Evolutionary conservation across 2,329 filamentous ascomycete species (phyloP).

Genomic region (Alternaria longipes): DNA sequence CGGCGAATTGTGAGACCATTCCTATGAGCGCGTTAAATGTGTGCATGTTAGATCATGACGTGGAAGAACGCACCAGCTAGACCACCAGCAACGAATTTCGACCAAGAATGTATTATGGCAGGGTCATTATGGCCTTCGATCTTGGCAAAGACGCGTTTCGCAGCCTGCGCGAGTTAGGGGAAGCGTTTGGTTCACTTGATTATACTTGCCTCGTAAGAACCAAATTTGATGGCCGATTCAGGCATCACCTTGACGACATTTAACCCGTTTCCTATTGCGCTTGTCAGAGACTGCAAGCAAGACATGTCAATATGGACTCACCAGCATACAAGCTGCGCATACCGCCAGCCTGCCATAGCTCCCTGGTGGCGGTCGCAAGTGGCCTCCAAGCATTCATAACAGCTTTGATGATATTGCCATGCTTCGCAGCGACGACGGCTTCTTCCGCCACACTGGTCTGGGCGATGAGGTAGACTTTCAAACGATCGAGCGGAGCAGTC

Average conservation of each 20-base stretch:
- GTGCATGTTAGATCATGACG: background rate
- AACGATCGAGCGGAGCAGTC: conserved; percentile 92
- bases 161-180: conserved; percentile 63
- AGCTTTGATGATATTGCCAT: conserved; percentile 72
- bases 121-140: conserved; percentile 89
- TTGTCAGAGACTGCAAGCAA: conserved; percentile 26
- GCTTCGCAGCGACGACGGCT: conserved; percentile 72
- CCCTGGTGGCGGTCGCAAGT: conserved; percentile 75
- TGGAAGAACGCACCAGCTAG: conserved; percentile 68
- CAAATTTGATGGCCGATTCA: conserved; percentile 97
- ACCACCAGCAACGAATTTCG: conserved; percentile 91
- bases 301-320: conserved; percentile 56
- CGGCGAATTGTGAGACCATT: conserved; percentile 93
- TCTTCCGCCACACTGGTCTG: conserved; percentile 74
- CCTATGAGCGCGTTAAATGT: conserved; percentile 49
- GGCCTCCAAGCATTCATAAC: conserved; percentile 73
- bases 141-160: conserved; percentile 84
- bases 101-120: conserved; percentile 78
- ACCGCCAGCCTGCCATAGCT: conserved; percentile 86
- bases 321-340: conserved; percentile 91
- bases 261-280: conserved; percentile 80
- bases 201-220: conserved; percentile 79
- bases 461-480: conserved; percentile 97
- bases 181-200: background rate
- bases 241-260: conserved; percentile 99